Percentiles rank a stretch among this genome's conserved stretches.
These are phyloP conservation scores for Lentinula detonsa DNA, from an alignment of 768 basidiomycete species.

Conservation along the genomic window DNA sequence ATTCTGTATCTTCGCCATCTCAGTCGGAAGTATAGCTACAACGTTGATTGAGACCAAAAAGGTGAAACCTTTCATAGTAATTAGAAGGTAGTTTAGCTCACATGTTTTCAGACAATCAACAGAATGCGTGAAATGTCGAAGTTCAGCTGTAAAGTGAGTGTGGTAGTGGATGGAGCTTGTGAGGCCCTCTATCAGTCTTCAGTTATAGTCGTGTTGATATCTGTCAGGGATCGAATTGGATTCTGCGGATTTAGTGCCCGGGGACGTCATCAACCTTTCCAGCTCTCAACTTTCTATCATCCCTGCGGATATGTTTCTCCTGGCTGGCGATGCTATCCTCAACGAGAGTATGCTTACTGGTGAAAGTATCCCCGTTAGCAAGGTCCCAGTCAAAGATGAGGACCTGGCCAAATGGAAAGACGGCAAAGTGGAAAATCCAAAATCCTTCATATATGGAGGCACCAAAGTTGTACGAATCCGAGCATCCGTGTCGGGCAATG, in stretches of 20 bases:
- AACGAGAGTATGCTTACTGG: conserved; percentile 99
- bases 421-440: conserved; percentile 65
- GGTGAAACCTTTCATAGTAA: conserved; percentile 33
- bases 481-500: conserved; percentile 49
- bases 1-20: conserved; percentile 93
- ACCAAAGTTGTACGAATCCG: conserved; percentile 88
- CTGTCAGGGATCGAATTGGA: conserved; percentile 60
- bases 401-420: conserved; percentile 68
- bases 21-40: conserved; percentile 72
- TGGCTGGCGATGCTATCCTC: conserved; percentile 95
- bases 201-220: background rate
- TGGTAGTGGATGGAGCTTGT: conserved; percentile 72
- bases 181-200: conserved; percentile 19
- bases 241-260: conserved; percentile 81
- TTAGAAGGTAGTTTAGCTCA: conserved; percentile 1
- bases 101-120: conserved; percentile 57
- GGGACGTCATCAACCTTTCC: conserved; percentile 89
- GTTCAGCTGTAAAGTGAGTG: conserved; percentile 72
- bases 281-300: conserved; percentile 64
- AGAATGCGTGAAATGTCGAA: conserved; percentile 97
- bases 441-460: conserved; percentile 84
- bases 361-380: conserved; percentile 96
- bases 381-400: conserved; percentile 76
- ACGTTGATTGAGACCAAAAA: conserved; percentile 91
- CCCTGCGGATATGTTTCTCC: conserved; percentile 87